phyloP scores from a whole-genome alignment of 495 filamentous ascomycete genomes.

The Bacidia rubella region DNA sequence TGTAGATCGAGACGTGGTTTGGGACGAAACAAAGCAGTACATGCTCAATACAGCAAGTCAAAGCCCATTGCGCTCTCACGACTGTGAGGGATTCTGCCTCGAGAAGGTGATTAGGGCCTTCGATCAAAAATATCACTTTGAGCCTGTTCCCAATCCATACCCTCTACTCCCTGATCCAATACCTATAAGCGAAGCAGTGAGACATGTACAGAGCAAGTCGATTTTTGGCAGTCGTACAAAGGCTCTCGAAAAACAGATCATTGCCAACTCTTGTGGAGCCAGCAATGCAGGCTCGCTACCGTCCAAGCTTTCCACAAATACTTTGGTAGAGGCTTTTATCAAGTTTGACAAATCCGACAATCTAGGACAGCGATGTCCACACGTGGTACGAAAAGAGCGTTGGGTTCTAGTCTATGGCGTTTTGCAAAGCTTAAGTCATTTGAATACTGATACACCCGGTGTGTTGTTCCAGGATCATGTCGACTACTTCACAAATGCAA shows the following conservation, averaged over 20 bases:
- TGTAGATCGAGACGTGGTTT: conserved; percentile 49
- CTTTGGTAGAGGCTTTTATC: conserved; percentile 44
- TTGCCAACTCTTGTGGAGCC: conserved; percentile 47
- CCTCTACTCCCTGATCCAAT: conserved; percentile 32
- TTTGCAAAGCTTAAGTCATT: conserved; percentile 48
- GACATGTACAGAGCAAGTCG: background rate
- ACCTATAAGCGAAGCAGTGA: background rate
- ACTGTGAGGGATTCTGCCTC: conserved; percentile 1
- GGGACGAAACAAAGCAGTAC: conserved; percentile 28
- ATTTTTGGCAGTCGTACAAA: conserved; percentile 10
- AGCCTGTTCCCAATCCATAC: conserved; percentile 54
- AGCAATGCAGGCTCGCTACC: conserved; percentile 48
- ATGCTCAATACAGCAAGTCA: background rate
- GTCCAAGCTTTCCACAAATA: conserved; percentile 20
- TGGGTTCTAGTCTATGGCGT: conserved; percentile 61
- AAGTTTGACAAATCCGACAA: conserved; percentile 45
- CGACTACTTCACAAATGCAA: conserved; percentile 47
- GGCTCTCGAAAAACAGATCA: conserved; percentile 27
- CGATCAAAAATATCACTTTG: conserved; percentile 44
- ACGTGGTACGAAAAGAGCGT: conserved; percentile 43
- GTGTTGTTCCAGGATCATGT: conserved; percentile 43
- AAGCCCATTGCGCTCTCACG: background rate
- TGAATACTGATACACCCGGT: conserved; percentile 47
- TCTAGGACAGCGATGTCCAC: conserved; percentile 32
- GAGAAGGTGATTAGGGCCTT: conserved; percentile 26